Evolutionary conservation across 306 rosid species (phyloP), one percentile per base, ranked within the genome.

Genomic region (Ceratonia siliqua): DNA sequence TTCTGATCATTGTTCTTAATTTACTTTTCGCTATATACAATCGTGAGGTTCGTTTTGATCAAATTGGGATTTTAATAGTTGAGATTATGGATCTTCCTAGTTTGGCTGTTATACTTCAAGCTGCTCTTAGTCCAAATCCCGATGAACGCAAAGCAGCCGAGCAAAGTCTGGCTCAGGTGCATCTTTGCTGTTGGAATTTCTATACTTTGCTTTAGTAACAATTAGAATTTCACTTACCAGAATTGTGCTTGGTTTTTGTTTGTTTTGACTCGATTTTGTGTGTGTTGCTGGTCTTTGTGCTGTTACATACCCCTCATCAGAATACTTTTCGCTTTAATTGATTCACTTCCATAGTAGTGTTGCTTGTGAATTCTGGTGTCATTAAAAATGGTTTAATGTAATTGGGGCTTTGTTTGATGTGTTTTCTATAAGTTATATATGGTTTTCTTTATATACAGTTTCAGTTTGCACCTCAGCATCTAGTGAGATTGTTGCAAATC

Each of bases 121-220:
- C 98, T 68, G 98, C 97, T 83, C 98, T 95, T 14, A 92, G 98
- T 55, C 89, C 90, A 50, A 92, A 82, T 85, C 98, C 91, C 6
- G 92, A 92, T 64, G 98, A 95, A 79, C 90, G 99, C 11, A 92
- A 89, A 72, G 97, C 98, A 3, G 99, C 92, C 54, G 99, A 95
- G 83, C 92, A 89, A 50, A 90, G 85, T 87, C 87, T 95, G 73
- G 79, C 86, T 81, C 99, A 95, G 97, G 99, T 95, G 18, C 48
- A 10, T 70, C 12, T 8, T 45, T n/a, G 39, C 24, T 55, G 15
- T 28, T 28, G 10, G 22, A 24, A 49, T 72, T 20, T 25, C 35
- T 78, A 21, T 73, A 18, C 6, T 5, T 13, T 66, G 24, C 18
- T 6, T 67, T 13, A 6, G 27, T 0, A n/a, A 5, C 11, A 30